phyloP scores from a whole-genome alignment of 2,329 filamentous ascomycete species.

The Escovopsis sp. region DNA sequence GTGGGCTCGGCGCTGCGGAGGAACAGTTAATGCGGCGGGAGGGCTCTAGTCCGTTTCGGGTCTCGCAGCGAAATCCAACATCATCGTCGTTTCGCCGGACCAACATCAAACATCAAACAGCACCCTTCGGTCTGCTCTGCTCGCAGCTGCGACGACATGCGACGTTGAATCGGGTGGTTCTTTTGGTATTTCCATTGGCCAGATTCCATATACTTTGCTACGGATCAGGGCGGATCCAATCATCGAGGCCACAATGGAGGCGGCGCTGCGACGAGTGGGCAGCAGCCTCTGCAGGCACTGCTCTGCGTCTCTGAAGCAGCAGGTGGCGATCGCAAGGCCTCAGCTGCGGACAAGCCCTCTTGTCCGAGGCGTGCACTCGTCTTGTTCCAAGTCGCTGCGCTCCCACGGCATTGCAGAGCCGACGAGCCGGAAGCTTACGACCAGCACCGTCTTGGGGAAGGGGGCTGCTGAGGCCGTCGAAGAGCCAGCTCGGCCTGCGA shows the following conservation, averaged over 20 bases:
- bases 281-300: constrained; percentile 26
- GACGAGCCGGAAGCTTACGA: constrained; percentile 17
- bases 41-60: not conserved
- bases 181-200: no score
- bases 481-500: constrained; percentile 11
- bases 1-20: constrained; percentile 14
- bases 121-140: no score
- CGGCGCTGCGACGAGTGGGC: constrained; percentile 24
- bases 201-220: no score
- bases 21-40: constrained; percentile 22
- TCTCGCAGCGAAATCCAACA: no score
- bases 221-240: no score
- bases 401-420: no score
- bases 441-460: constrained; percentile 11
- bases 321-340: constrained; percentile 12
- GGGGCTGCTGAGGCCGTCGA: constrained; percentile 16
- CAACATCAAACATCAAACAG: no score
- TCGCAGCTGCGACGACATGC: no score
- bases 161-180: no score
- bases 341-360: constrained; percentile 15
- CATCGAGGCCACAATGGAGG: constrained; percentile 19
- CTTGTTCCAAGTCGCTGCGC: constrained; percentile 11
- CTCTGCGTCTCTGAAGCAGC: constrained; percentile 19
- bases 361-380: constrained; percentile 17
- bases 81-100: no score